Evolutionary conservation across 2,329 filamentous ascomycete genomes (phyloP), one percentile per base, ranked within the genome.

Genomic region (Zasmidium angulare): DNA sequence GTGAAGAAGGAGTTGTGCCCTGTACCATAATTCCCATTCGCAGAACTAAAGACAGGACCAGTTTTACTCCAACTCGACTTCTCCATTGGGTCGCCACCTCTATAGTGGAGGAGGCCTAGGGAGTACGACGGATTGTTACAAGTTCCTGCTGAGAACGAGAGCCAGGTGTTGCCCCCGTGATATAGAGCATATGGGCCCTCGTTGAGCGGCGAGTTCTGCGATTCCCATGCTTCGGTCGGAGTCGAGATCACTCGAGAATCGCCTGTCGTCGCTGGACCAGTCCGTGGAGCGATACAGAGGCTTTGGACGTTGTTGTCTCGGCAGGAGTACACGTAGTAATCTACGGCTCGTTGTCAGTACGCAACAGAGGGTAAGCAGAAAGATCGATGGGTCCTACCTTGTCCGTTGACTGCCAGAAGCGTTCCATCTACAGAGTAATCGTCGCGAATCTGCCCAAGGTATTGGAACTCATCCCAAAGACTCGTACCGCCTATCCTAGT

Each of bases 1-100:
- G 19, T 47, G 31, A 59, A 59, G 47, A 59, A 59, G 17, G 29
- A 46, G 40, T 59, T 59, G 36, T 59, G 57, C 12, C 57, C 57
- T 6, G 57, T 54, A 2, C 57, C 57, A 20, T 55, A 55, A 26
- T 59, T 53, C 14, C 52, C 57, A 47, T 59, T 59, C 12, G 57
- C 57, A 46, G 46, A 20, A 11, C 12, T 26, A 20, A 59, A 59
- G 14, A 59, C 57, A 1, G 57, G 57, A 10, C 57, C 57, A 40
- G 22, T 53, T 21, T 58, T 58, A 12, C 24, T 22, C 55, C 55
- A 58, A 24, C 55, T 58, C 4, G 36, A 23, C 14, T 31, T 49
- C 20, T 52, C 20, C 55, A 53, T 53, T 20, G 55, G 55, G 23
- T 58, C 55, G 43, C 50, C 50, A 10, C 49, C 49, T 20, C 12